Evolutionary conservation across 73 alveolate species (phyloP).

Genomic region (Paramecium sonneborni): DNA sequence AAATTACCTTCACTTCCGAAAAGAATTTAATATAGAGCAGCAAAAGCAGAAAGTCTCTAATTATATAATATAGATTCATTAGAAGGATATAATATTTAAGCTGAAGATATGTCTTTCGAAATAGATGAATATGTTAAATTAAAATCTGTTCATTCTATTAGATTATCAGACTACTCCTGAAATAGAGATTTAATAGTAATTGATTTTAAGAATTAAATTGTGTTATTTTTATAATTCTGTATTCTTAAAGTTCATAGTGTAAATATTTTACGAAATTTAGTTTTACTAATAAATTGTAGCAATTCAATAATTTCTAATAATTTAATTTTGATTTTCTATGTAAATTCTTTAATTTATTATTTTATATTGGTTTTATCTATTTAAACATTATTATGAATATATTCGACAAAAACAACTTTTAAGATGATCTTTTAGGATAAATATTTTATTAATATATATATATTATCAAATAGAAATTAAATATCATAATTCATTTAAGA

Average conservation of each 20-base stretch:
- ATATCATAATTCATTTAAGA: no score
- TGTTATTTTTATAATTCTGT: neutral
- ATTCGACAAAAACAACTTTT: no score
- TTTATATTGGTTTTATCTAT: no score
- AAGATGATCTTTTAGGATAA: no score
- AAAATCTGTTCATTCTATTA: neutral
- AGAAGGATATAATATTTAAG: neutral
- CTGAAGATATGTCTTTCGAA: neutral
- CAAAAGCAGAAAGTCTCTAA: neutral
- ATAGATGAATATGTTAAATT: neutral
- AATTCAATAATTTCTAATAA: no score
- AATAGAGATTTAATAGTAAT: neutral
- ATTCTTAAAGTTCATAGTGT: neutral
- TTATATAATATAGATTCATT: neutral
- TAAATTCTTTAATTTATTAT: no score
- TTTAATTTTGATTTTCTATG: no score
- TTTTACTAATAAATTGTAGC: neutral
- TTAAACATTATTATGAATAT: no score
- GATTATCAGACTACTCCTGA: neutral
- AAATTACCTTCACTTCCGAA: neutral
- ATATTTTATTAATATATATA: no score
- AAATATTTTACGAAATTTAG: neutral
- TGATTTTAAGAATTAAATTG: neutral
- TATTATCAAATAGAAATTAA: no score
- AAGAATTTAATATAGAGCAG: neutral